Evolutionary conservation across 371 early-diverging fungal genomes (phyloP).

Genomic region (Syncephalastrum sp.): DNA sequence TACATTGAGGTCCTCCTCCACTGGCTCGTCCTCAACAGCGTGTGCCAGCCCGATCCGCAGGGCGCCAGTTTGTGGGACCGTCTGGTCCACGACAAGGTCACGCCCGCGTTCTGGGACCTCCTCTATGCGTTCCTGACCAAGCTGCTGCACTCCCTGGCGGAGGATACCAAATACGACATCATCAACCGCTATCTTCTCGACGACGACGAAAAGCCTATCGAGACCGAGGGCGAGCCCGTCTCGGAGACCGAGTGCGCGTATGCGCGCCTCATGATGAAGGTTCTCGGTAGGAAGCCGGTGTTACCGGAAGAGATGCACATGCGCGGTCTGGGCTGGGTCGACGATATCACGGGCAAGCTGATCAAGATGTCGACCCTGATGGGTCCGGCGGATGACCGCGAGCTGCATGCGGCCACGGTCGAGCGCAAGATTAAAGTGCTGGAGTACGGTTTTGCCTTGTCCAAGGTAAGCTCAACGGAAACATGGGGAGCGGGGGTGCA

Average conservation of each 20-base stretch:
- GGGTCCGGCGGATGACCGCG: neutral
- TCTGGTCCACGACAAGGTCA: conserved; percentile 16
- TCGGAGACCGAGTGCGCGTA: conserved; percentile 17
- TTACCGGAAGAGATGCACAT: conserved; percentile 44
- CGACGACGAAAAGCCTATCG: conserved; percentile 11
- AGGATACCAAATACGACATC: conserved; percentile 31
- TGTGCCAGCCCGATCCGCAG: conserved; percentile 18
- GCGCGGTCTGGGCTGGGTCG: conserved; percentile 50
- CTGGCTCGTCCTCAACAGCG: conserved; percentile 42
- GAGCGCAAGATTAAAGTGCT: conserved; percentile 32
- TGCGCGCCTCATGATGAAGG: conserved; percentile 11
- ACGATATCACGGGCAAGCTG: conserved; percentile 36
- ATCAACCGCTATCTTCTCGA: conserved; percentile 36
- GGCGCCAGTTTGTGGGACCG: conserved; percentile 34
- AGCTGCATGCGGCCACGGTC: neutral
- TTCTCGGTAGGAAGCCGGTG: conserved; percentile 26
- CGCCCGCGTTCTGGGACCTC: conserved; percentile 33
- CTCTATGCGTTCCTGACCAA: conserved; percentile 34
- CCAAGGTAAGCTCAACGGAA: conserved; percentile 35
- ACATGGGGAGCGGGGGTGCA: too few relatives aligned
- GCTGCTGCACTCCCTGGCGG: conserved; percentile 25
- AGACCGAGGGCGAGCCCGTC: neutral
- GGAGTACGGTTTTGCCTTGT: conserved; percentile 46
- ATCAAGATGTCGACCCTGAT: conserved; percentile 14
- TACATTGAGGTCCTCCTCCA: conserved; percentile 44